Conservation (phyloP, 805 yeast genomes). For the Candida fluviatilis region DNA sequence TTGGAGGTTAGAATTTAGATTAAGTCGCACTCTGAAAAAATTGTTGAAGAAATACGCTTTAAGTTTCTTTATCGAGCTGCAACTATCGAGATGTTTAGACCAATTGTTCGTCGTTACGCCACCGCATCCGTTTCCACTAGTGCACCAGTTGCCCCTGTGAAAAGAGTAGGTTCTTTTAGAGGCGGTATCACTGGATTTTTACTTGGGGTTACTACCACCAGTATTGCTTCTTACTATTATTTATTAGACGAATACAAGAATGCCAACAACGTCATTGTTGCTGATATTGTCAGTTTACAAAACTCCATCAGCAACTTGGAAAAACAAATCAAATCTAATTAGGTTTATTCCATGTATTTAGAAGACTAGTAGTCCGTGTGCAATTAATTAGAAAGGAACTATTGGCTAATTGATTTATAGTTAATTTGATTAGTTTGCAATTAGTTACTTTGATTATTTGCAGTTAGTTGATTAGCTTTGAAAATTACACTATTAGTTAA, state of each 20-base stretch:
- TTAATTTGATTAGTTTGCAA: too few relatives aligned
- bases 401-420: too few relatives aligned
- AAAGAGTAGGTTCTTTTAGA: slow-evolving; percentile 35
- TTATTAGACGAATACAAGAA: slow-evolving; percentile 72
- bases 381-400: background rate
- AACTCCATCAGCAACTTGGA: slow-evolving; percentile 65
- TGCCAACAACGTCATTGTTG: slow-evolving; percentile 66
- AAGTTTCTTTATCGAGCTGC: background rate
- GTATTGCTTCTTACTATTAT: slow-evolving; percentile 73
- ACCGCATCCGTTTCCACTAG: background rate
- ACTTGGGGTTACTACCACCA: slow-evolving; percentile 70
- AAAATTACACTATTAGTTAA: too few relatives aligned
- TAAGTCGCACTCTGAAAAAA: background rate
- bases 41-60: background rate
- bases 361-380: too few relatives aligned
- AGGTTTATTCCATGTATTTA: slow-evolving; percentile 40
- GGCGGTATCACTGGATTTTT: slow-evolving; percentile 71
- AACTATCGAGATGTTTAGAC: slow-evolving; percentile 1
- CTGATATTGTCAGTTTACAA: slow-evolving; percentile 71
- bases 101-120: slow-evolving; percentile 2
- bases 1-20: too few relatives aligned
- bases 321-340: slow-evolving; percentile 55
- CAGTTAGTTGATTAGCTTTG: too few relatives aligned
- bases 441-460: too few relatives aligned
- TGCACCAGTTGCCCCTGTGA: background rate